Conservation (phyloP, 2,329 filamentous ascomycete genomes). For the Colletotrichum camelliae region DNA sequence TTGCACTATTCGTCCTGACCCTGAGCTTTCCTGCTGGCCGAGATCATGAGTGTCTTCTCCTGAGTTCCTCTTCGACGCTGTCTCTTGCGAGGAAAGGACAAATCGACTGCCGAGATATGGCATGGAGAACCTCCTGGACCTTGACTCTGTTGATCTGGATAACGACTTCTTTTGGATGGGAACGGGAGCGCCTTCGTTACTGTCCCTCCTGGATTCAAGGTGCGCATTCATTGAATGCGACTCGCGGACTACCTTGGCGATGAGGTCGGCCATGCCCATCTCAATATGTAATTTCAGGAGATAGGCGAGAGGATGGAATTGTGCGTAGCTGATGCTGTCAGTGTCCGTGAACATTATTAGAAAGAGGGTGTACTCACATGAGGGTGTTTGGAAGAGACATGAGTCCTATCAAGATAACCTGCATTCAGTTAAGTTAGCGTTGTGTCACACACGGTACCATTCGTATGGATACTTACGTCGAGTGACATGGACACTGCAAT, state of each 20-base stretch:
- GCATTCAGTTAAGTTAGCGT: neutral
- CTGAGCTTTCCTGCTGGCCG: neutral
- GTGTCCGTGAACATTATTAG: neutral
- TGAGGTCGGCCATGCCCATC: constrained; percentile 55
- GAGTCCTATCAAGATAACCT: constrained; percentile 25
- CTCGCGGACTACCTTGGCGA: constrained; percentile 36
- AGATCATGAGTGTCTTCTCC: neutral
- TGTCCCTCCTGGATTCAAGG: neutral
- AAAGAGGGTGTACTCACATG: constrained; percentile 22
- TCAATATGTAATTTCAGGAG: constrained; percentile 56
- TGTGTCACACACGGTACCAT: fast-evolving
- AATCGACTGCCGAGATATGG: neutral
- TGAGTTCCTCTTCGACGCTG: neutral
- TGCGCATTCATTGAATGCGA: constrained; percentile 34
- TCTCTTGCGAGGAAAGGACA: neutral
- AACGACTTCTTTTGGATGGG: neutral
- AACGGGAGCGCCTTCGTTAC: neutral
- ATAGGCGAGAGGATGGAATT: constrained; percentile 51
- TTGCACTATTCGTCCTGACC: neutral
- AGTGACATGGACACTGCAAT: constrained; percentile 30
- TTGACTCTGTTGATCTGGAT: neutral
- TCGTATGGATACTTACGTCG: constrained; percentile 24
- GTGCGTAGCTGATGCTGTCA: constrained; percentile 26
- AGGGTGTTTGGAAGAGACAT: constrained; percentile 31
- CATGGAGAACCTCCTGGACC: neutral